Evolutionary conservation across 2,329 filamentous ascomycete species (phyloP).

Genomic region (Cadophora sp.): DNA sequence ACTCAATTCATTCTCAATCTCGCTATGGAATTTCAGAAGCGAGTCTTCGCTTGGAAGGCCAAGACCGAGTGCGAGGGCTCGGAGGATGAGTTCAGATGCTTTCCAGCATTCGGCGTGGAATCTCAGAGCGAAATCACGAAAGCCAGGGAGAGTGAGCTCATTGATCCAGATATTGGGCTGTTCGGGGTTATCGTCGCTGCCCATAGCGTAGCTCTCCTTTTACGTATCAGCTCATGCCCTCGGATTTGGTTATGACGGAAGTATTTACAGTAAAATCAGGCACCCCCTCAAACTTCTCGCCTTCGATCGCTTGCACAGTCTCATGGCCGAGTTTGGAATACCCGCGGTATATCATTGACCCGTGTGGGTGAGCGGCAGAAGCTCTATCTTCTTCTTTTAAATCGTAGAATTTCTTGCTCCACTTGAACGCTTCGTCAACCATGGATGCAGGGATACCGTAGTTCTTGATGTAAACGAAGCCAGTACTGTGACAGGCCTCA

Average conservation of each 20-base stretch:
- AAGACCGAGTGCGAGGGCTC: conserved; percentile 26
- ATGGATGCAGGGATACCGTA: conserved; percentile 20
- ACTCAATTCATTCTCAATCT: conserved; percentile 41
- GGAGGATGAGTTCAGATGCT: conserved; percentile 14
- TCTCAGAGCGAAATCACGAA: conserved; percentile 51
- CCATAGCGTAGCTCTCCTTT: conserved; percentile 58
- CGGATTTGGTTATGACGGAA: not conserved
- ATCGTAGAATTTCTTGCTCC: conserved; percentile 22
- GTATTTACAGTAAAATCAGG: conserved; percentile 25
- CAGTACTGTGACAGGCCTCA: conserved; percentile 25
- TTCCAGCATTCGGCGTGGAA: conserved; percentile 49
- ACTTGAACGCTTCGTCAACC: conserved; percentile 24
- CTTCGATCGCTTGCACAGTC: conserved; percentile 18
- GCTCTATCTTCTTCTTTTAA: conserved; percentile 23
- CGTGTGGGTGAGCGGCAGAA: conserved; percentile 16
- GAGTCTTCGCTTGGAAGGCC: conserved; percentile 21
- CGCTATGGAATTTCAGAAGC: conserved; percentile 22
- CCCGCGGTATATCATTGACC: conserved; percentile 20
- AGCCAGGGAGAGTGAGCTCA: conserved; percentile 51
- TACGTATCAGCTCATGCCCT: not conserved
- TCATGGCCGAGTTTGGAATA: conserved; percentile 27
- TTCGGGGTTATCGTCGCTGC: conserved; percentile 51
- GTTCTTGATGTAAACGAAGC: conserved; percentile 32
- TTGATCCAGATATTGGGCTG: conserved; percentile 57
- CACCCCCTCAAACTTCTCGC: conserved; percentile 15